phyloP scores from a whole-genome alignment of 2,329 filamentous ascomycete species.

The Zymoseptoria crescenta region DNA sequence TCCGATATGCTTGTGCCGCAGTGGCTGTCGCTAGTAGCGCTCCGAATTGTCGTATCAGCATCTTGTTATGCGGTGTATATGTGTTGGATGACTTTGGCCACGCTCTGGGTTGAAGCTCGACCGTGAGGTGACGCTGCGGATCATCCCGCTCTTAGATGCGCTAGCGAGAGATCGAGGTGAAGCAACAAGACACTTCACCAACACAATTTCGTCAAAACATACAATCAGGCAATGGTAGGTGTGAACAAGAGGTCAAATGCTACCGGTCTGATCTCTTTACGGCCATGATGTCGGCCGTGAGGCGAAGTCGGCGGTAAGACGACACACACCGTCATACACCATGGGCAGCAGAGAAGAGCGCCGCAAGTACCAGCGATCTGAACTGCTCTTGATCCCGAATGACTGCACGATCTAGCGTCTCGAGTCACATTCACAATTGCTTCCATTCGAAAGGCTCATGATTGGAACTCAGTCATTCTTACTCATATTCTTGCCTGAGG shows the following conservation, averaged over 20 bases:
- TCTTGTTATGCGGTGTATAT: constrained; percentile 11
- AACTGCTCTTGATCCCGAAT: no score
- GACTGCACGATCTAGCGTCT: no score
- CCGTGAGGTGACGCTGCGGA: background rate
- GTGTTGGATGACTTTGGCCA: background rate
- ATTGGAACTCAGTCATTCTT: background rate
- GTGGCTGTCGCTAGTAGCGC: constrained; percentile 20
- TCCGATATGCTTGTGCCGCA: constrained; percentile 55
- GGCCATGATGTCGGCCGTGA: no score
- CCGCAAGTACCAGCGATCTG: no score
- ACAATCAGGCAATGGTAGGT: no score
- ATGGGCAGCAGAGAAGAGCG: no score
- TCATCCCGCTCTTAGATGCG: background rate
- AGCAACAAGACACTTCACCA: background rate
- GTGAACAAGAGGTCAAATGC: no score
- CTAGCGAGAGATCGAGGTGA: background rate
- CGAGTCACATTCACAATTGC: no score
- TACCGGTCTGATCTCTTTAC: no score
- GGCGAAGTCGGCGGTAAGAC: no score
- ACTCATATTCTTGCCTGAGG: background rate
- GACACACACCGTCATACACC: no score
- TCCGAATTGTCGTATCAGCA: constrained; percentile 18
- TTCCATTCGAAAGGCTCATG: background rate
- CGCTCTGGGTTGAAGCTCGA: background rate
- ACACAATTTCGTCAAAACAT: no score